Evolutionary conservation across 2,329 filamentous ascomycete species (phyloP).

Genomic region (Aspergillus aculeatinus): DNA sequence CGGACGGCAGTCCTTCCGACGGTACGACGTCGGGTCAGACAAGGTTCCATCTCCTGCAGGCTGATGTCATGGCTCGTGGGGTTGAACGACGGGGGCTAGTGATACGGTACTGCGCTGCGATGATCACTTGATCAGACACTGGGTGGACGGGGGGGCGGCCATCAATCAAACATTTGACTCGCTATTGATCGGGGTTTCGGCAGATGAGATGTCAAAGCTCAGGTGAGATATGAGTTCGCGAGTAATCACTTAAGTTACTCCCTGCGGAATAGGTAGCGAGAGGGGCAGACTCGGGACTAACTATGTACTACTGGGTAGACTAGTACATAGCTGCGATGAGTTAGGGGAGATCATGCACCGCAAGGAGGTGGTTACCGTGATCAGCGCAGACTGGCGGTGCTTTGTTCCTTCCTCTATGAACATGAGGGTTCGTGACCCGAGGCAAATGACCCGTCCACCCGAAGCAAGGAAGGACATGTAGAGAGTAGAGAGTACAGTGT

Average conservation of each 20-base stretch:
- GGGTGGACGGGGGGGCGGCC: not conserved
- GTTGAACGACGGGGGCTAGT: not conserved
- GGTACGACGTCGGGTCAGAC: slow-evolving; percentile 2
- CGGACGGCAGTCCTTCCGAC: not conserved
- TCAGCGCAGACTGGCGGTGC: not conserved
- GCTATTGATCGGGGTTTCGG: not conserved
- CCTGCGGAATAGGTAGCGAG: no score
- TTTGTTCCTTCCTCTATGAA: not conserved
- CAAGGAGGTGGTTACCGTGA: not conserved
- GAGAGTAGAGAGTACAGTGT: no score
- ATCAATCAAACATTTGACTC: no score
- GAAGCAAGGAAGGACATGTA: no score
- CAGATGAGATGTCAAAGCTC: slow-evolving; percentile 2
- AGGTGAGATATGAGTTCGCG: not conserved
- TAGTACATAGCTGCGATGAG: not conserved
- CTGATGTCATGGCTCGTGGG: slow-evolving; percentile 9
- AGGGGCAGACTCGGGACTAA: no score
- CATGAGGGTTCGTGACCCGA: not conserved
- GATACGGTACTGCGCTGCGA: not conserved
- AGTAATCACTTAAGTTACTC: no score
- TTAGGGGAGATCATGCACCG: not conserved
- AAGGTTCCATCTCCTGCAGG: slow-evolving; percentile 1
- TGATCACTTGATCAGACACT: slow-evolving; percentile 1
- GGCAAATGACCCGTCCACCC: not conserved
- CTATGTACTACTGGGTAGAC: not conserved